Percentiles rank a stretch among this genome's conserved stretches.
phyloP scores from a whole-genome alignment of 1,284 basidiomycete genomes.

The Fistulina hepatica region DNA sequence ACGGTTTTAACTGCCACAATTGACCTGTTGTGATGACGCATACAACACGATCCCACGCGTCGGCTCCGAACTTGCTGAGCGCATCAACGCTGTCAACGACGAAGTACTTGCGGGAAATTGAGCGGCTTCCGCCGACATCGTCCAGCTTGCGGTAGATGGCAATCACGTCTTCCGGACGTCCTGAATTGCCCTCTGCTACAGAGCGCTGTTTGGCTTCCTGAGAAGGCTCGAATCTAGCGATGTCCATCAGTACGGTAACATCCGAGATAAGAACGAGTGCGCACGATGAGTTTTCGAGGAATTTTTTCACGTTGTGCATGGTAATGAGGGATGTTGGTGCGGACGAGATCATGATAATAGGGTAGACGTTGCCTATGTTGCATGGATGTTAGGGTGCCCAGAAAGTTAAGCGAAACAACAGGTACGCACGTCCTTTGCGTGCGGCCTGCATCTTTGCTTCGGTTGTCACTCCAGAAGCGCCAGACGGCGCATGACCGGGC shows the following conservation, averaged over 20 bases:
- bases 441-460: too few relatives aligned
- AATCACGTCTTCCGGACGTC: conserved; percentile 77
- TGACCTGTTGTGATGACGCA: conserved; percentile 97
- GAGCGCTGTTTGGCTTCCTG: conserved; percentile 62
- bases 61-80: conserved; percentile 79
- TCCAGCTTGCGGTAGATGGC: conserved; percentile 72
- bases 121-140: conserved; percentile 5
- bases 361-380: conserved; percentile 50
- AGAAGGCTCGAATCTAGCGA: conserved; percentile 64
- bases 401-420: too few relatives aligned
- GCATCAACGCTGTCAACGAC: conserved; percentile 92
- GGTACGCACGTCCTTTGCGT: too few relatives aligned
- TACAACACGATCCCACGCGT: conserved; percentile 92
- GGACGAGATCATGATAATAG: conserved; percentile 95
- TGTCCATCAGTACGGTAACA: conserved; percentile 1
- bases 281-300: conserved; percentile 82
- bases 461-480: too few relatives aligned
- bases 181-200: conserved; percentile 58
- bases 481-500: too few relatives aligned
- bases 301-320: conserved; percentile 94
- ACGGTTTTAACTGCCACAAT: conserved; percentile 94
- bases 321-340: conserved; percentile 92
- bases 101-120: too few relatives aligned
- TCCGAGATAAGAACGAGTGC: conserved; percentile 16
- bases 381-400: too few relatives aligned